These are phyloP conservation scores for Schizophyllum amplum DNA, from an alignment of 1,284 basidiomycete genomes.

Conservation along the genomic window DNA sequence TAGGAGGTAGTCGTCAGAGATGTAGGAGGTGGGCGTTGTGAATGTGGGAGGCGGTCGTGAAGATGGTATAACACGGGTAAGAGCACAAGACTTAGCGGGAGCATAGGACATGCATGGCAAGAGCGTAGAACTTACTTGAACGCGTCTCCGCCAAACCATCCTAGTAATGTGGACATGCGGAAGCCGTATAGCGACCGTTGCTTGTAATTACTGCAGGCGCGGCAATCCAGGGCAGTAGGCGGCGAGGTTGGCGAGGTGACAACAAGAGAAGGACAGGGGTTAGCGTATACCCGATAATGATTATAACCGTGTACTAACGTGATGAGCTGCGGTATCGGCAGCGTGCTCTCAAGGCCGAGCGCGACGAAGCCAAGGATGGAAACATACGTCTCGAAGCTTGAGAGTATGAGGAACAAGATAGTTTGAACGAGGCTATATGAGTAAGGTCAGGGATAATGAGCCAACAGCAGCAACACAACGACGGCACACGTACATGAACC, in stretches of 20 bases:
- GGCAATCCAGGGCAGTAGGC: no score
- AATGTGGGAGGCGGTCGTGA: no score
- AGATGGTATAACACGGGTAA: no score
- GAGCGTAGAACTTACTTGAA: slow-evolving; percentile 52
- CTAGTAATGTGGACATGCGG: slow-evolving; percentile 70
- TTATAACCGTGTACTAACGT: slow-evolving; percentile 41
- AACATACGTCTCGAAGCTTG: slow-evolving; percentile 58
- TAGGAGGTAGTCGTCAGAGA: no score
- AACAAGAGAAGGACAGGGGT: no score
- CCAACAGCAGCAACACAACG: no score
- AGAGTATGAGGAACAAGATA: slow-evolving; percentile 69
- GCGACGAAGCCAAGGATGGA: slow-evolving; percentile 69
- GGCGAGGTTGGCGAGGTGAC: no score
- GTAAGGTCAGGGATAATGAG: no score
- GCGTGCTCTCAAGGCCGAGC: slow-evolving; percentile 71
- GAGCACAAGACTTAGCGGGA: no score
- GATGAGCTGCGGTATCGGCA: slow-evolving; percentile 75
- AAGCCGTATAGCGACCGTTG: slow-evolving; percentile 79
- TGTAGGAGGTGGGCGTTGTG: no score
- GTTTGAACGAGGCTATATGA: slow-evolving; percentile 52
- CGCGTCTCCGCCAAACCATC: slow-evolving; percentile 75
- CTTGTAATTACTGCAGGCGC: slow-evolving; percentile 56
- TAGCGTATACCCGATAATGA: no score
- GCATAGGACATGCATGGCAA: no score
- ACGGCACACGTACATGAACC: slow-evolving; percentile 59